Percentiles rank a stretch among this genome's conserved stretches.
These are phyloP conservation scores for Fusarium sp. DNA, from an alignment of 2,329 filamentous ascomycete genomes.

Conservation along the genomic window DNA sequence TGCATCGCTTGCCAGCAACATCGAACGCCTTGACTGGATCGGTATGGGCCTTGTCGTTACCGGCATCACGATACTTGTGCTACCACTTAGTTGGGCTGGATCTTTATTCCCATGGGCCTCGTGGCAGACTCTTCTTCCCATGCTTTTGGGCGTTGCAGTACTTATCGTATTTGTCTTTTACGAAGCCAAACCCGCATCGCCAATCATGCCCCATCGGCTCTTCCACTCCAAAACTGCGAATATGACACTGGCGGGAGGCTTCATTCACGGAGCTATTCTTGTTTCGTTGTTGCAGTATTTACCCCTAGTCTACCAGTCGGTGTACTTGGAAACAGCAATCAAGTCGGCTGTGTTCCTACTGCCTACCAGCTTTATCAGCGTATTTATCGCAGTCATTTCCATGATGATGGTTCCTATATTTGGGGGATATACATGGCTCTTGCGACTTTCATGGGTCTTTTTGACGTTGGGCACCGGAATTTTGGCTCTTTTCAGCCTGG, in stretches of 20 bases:
- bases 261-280: slow-evolving; percentile 19
- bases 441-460: slow-evolving; percentile 12
- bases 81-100: slow-evolving; percentile 27
- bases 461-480: slow-evolving; percentile 13
- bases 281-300: slow-evolving; percentile 22
- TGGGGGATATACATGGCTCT: slow-evolving; percentile 19
- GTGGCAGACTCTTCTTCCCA: slow-evolving; percentile 20
- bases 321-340: slow-evolving; percentile 21
- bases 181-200: slow-evolving; percentile 12
- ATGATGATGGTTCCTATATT: slow-evolving; percentile 32
- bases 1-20: not conserved
- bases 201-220: slow-evolving; percentile 24
- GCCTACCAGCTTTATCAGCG: slow-evolving; percentile 10
- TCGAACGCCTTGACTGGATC: slow-evolving; percentile 27
- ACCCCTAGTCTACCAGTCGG: slow-evolving; percentile 17
- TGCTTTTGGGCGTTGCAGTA: slow-evolving; percentile 7
- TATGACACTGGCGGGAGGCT: slow-evolving; percentile 27
- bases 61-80: slow-evolving; percentile 15
- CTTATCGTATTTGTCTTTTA: slow-evolving; percentile 8
- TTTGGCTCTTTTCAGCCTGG: not conserved
- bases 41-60: slow-evolving; percentile 21
- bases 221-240: slow-evolving; percentile 26
- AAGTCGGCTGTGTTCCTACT: slow-evolving; percentile 16
- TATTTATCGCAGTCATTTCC: slow-evolving; percentile 16
- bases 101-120: slow-evolving; percentile 20